Evolutionary conservation across 306 rosid genomes (phyloP).

Genomic region (Castanea mollissima): DNA sequence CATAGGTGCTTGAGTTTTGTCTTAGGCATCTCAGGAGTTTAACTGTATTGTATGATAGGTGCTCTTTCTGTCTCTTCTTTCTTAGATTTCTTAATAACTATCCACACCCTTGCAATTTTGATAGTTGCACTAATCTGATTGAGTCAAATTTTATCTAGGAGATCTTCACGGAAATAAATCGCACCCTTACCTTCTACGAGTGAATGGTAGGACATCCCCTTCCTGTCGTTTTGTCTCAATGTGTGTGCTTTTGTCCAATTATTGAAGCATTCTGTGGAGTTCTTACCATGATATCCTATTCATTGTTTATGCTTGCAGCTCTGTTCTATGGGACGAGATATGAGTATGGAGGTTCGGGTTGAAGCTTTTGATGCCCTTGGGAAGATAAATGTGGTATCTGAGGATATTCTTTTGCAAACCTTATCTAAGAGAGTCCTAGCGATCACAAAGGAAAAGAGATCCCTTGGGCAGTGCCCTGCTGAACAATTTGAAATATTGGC

Average conservation of each 20-base stretch:
- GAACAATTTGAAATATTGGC: slow-evolving; percentile 50
- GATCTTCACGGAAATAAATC: slow-evolving; percentile 24
- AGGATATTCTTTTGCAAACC: slow-evolving; percentile 78
- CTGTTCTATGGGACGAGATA: slow-evolving; percentile 85
- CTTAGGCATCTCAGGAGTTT: not conserved
- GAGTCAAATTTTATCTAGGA: slow-evolving; percentile 30
- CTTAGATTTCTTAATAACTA: not conserved
- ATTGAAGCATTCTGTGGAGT: slow-evolving; percentile 15
- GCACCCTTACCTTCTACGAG: slow-evolving; percentile 13
- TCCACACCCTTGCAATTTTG: not conserved
- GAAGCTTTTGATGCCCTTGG: slow-evolving; percentile 66
- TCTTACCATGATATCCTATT: slow-evolving; percentile 16
- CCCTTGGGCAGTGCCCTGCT: slow-evolving; percentile 33
- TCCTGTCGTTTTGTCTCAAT: slow-evolving; percentile 9
- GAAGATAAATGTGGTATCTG: slow-evolving; percentile 59
- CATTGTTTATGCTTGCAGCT: slow-evolving; percentile 51
- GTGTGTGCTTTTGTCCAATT: slow-evolving; percentile 14
- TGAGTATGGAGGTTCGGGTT: slow-evolving; percentile 76
- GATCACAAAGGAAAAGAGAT: slow-evolving; percentile 40
- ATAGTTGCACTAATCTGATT: slow-evolving; percentile 2
- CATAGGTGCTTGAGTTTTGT: not conserved
- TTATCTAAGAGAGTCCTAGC: slow-evolving; percentile 65
- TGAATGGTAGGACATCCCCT: slow-evolving; percentile 32
- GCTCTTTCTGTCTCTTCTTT: not conserved
- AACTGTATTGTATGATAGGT: not conserved